Percentiles rank a stretch among this genome's conserved stretches.
Evolutionary conservation across 1,284 basidiomycete species (phyloP).

Genomic region (Leccinum ponderosum): DNA sequence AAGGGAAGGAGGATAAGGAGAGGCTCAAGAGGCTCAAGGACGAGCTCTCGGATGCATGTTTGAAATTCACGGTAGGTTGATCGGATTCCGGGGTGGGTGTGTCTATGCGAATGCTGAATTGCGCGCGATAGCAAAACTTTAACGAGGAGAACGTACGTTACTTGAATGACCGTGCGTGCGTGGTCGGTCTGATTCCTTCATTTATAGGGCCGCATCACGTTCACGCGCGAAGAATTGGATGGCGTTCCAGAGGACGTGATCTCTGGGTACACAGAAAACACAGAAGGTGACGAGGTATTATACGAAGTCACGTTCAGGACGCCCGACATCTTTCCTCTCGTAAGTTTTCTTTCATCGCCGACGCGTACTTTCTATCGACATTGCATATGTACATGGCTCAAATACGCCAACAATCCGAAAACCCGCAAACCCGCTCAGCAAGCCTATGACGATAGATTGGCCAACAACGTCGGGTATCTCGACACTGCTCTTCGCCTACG

Average conservation of each 20-base stretch:
- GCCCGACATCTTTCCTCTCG: conserved; percentile 77
- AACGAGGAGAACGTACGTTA: conserved; percentile 75
- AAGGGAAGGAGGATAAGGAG: conserved; percentile 54
- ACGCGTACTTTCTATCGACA: background rate
- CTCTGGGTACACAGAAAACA: conserved; percentile 69
- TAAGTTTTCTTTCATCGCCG: conserved; percentile 36
- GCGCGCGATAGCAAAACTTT: conserved; percentile 67
- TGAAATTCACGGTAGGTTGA: conserved; percentile 68
- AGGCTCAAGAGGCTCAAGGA: conserved; percentile 63
- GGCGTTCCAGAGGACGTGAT: conserved; percentile 78
- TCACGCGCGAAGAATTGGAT: conserved; percentile 71
- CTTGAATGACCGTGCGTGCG: background rate
- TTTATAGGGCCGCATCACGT: conserved; percentile 56
- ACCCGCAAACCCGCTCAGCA: conserved; percentile 67
- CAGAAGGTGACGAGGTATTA: conserved; percentile 53
- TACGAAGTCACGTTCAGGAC: conserved; percentile 58
- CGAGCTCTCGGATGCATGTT: conserved; percentile 66
- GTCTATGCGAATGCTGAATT: background rate
- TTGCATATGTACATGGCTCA: conserved; percentile 51
- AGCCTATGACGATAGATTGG: conserved; percentile 67
- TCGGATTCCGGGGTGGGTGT: background rate
- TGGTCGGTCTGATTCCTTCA: background rate
- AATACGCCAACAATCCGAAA: conserved; percentile 69
- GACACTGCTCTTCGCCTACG: conserved; percentile 67
- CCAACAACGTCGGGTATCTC: conserved; percentile 69